Percentiles rank a stretch among this genome's conserved stretches.
These are phyloP conservation scores for Zygoascus sp. DNA, from an alignment of 1,139 yeast genomes.

Conservation along the genomic window DNA sequence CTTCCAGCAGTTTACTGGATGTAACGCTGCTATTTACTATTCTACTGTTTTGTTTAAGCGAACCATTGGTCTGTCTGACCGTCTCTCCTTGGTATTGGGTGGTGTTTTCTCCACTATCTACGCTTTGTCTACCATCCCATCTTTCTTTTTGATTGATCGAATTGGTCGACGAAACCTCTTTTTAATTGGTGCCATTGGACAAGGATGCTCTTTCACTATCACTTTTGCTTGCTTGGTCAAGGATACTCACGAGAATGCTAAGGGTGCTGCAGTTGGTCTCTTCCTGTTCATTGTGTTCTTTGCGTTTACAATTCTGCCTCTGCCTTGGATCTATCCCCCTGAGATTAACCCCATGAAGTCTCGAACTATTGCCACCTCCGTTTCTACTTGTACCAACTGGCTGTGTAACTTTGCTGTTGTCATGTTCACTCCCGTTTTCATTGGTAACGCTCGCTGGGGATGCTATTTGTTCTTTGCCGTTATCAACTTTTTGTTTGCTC, in stretches of 20 bases:
- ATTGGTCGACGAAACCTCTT: constrained; percentile 62
- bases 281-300: constrained; percentile 52
- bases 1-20: constrained; percentile 58
- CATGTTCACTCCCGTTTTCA: constrained; percentile 51
- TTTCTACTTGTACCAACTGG: constrained; percentile 54
- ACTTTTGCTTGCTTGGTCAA: constrained; percentile 57
- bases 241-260: constrained; percentile 38
- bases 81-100: constrained; percentile 53
- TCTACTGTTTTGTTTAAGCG: constrained; percentile 44
- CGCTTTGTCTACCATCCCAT: constrained; percentile 54
- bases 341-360: constrained; percentile 52
- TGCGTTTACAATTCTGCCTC: constrained; percentile 52
- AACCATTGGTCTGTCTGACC: constrained; percentile 43
- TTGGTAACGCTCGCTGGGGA: constrained; percentile 42
- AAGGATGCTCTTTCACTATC: constrained; percentile 61
- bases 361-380: constrained; percentile 49
- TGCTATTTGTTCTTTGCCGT: constrained; percentile 43
- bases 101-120: constrained; percentile 51
- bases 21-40: constrained; percentile 54
- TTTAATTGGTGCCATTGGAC: constrained; percentile 42
- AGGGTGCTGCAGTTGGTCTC: constrained; percentile 49
- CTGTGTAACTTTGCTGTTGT: constrained; percentile 49
- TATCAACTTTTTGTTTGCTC: constrained; percentile 59
- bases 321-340: constrained; percentile 38
- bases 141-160: constrained; percentile 47